A percentile compares a stretch with the other conserved stretches of the same genome.
Conservation (phyloP, 805 yeast genomes). For the Saccharomyces eubayanus region DNA sequence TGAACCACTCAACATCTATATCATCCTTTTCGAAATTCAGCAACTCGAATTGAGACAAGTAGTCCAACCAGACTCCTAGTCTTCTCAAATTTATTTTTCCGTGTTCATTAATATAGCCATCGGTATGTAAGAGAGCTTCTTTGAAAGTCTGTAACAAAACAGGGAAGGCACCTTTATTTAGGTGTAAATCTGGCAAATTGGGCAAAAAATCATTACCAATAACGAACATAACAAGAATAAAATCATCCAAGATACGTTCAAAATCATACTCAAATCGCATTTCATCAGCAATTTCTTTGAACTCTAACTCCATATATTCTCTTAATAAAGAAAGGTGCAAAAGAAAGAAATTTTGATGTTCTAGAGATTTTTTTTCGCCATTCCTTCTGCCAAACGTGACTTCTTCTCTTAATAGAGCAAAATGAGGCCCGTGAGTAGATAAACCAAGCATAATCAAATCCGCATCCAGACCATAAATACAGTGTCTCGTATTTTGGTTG, state of each 20-base stretch:
- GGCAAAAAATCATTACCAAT: slow-evolving; percentile 98
- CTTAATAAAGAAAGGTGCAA: slow-evolving; percentile 81
- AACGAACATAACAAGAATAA: slow-evolving; percentile 83
- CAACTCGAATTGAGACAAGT: slow-evolving; percentile 69
- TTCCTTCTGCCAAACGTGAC: slow-evolving; percentile 68
- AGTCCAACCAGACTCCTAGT: slow-evolving; percentile 65
- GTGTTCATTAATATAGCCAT: slow-evolving; percentile 75
- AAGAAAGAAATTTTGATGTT: slow-evolving; percentile 72
- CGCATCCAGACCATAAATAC: slow-evolving; percentile 93
- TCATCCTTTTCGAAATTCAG: slow-evolving; percentile 79
- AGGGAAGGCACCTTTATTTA: slow-evolving; percentile 97
- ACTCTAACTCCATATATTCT: slow-evolving; percentile 85
- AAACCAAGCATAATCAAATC: slow-evolving; percentile 91
- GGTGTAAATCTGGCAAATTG: slow-evolving; percentile 84
- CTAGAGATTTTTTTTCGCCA: slow-evolving; percentile 38
- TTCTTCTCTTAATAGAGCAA: slow-evolving; percentile 89
- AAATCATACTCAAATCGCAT: slow-evolving; percentile 65
- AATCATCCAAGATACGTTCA: slow-evolving; percentile 86
- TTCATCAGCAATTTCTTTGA: slow-evolving; percentile 56
- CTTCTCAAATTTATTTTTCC: slow-evolving; percentile 75
- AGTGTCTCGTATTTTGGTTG: slow-evolving; percentile 78
- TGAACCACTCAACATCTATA: slow-evolving; percentile 86
- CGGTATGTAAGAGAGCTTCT: slow-evolving; percentile 59
- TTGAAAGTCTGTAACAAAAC: slow-evolving; percentile 81
- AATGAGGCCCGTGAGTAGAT: slow-evolving; percentile 91